Conservation (phyloP, 108 stramenopile genomes). For the Aureococcus anophagefferens region DNA sequence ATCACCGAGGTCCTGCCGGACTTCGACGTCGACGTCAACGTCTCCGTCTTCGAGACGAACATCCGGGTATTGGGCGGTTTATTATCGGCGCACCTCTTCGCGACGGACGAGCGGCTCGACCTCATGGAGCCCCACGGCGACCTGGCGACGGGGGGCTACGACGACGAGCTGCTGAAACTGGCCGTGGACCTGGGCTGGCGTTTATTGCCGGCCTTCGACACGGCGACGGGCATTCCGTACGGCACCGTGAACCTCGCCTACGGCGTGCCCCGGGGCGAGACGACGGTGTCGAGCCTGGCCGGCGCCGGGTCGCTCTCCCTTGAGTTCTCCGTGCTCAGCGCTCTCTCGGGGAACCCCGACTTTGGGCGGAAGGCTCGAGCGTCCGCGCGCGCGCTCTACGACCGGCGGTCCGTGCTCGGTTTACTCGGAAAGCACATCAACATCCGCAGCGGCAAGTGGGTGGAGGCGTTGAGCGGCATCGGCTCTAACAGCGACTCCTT, state of each 20-base stretch:
- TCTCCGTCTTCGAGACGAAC: constrained; percentile 83
- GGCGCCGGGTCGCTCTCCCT: constrained; percentile 74
- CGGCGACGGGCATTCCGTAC: constrained; percentile 78
- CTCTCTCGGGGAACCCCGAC: constrained; percentile 59
- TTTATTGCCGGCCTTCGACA: constrained; percentile 72
- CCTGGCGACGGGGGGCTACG: constrained; percentile 44
- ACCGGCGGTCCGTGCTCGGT: constrained; percentile 41
- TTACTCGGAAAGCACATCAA: constrained; percentile 85
- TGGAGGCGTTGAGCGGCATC: constrained; percentile 70
- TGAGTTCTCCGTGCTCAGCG: constrained; percentile 68
- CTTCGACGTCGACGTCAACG: constrained; percentile 65
- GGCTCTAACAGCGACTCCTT: constrained; percentile 86
- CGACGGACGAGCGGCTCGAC: not conserved
- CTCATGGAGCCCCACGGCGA: not conserved
- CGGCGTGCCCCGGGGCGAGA: constrained; percentile 73
- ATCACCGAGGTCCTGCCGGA: not conserved
- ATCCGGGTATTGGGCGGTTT: constrained; percentile 84
- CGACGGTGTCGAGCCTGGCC: constrained; percentile 69
- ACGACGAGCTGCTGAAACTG: constrained; percentile 59
- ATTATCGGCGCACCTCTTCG: constrained; percentile 72
- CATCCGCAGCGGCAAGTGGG: constrained; percentile 67
- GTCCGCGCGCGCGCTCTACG: constrained; percentile 61
- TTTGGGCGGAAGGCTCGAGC: constrained; percentile 63
- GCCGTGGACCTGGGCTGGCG: constrained; percentile 70
- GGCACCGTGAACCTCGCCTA: constrained; percentile 74